phyloP scores from a whole-genome alignment of 2,329 filamentous ascomycete species.

The Endoconidiophora laricicola region DNA sequence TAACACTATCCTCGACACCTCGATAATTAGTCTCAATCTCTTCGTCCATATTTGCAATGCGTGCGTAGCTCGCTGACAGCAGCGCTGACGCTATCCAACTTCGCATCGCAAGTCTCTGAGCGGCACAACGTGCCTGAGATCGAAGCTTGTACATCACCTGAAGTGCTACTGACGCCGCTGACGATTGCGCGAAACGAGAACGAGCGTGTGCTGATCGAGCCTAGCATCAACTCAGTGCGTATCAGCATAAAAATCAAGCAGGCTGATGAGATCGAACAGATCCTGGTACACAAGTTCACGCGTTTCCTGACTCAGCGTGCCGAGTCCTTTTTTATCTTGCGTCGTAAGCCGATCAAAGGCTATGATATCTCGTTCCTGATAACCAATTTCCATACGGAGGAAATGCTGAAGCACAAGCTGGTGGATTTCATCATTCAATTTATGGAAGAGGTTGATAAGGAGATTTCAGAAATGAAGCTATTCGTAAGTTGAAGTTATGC shows the following conservation, averaged over 20 bases:
- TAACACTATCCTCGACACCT: not conserved
- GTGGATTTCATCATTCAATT: constrained; percentile 99
- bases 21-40: constrained; percentile 63
- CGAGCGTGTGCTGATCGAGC: constrained; percentile 89
- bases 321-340: constrained; percentile 90
- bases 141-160: constrained; percentile 80
- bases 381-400: constrained; percentile 96
- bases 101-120: constrained; percentile 91
- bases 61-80: constrained; percentile 89
- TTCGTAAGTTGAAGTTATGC: constrained; percentile 49
- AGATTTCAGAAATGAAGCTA: constrained; percentile 99
- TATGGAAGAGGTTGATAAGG: constrained; percentile 99
- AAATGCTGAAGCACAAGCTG: constrained; percentile 97
- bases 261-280: constrained; percentile 96
- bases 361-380: constrained; percentile 99
- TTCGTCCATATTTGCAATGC: constrained; percentile 90
- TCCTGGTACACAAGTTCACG: constrained; percentile 96
- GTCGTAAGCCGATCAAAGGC: constrained; percentile 88
- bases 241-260: constrained; percentile 99
- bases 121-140: constrained; percentile 97
- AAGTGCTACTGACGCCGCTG: constrained; percentile 82
- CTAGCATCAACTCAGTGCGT: constrained; percentile 89
- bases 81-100: constrained; percentile 78
- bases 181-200: constrained; percentile 91
- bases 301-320: constrained; percentile 90